Evolutionary conservation across 805 yeast species (phyloP).

Genomic region (Schwanniomyces yamadae): DNA sequence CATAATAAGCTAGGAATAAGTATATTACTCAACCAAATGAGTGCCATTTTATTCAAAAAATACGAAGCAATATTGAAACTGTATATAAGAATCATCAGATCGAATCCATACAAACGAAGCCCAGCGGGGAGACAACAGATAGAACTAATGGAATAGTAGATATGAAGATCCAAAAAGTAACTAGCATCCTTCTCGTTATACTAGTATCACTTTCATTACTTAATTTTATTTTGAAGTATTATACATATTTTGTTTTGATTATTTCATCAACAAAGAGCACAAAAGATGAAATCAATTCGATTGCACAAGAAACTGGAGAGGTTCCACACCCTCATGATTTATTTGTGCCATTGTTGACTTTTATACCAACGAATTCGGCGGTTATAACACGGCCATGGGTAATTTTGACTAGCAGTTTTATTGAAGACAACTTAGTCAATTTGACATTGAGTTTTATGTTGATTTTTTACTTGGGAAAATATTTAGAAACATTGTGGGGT

Average conservation of each 20-base stretch:
- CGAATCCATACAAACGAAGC: background rate
- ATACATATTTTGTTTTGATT: constrained; percentile 36
- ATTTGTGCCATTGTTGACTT: constrained; percentile 50
- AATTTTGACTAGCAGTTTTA: constrained; percentile 44
- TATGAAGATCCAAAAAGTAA: constrained; percentile 35
- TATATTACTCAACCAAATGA: background rate
- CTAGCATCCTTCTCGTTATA: constrained; percentile 33
- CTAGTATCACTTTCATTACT: constrained; percentile 30
- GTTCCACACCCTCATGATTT: constrained; percentile 46
- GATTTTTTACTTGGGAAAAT: constrained; percentile 55
- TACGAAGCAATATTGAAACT: background rate
- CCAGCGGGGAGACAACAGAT: too few relatives aligned
- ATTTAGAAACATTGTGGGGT: constrained; percentile 68
- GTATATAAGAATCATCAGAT: too few relatives aligned
- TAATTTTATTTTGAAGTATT: constrained; percentile 35
- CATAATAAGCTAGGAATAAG: too few relatives aligned
- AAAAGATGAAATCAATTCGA: constrained; percentile 20
- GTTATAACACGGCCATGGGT: constrained; percentile 50
- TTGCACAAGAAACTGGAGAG: constrained; percentile 34
- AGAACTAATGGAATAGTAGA: constrained; percentile 4
- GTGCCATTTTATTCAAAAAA: background rate
- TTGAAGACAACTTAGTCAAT: constrained; percentile 44
- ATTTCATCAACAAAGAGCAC: constrained; percentile 27
- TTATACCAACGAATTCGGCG: constrained; percentile 45
- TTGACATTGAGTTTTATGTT: constrained; percentile 36